Evolutionary conservation across 2,329 filamentous ascomycete genomes (phyloP).

Genomic region (Ustulina deusta): DNA sequence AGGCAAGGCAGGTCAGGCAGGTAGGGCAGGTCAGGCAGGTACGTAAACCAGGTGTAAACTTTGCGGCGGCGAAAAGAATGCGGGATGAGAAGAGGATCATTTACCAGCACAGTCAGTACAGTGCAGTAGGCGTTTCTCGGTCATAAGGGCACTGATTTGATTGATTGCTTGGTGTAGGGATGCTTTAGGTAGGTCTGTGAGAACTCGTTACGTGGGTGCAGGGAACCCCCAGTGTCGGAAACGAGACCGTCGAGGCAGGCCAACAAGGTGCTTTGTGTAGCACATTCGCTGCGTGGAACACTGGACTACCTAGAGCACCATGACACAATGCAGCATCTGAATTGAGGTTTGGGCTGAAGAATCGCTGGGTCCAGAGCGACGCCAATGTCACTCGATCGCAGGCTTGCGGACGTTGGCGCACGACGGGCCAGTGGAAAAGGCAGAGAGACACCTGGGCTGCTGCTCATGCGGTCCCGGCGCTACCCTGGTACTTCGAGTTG

Average conservation of each 20-base stretch:
- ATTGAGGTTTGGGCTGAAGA: slow-evolving; percentile 34
- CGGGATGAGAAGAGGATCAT: slow-evolving; percentile 15
- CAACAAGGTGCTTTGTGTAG: slow-evolving; percentile 27
- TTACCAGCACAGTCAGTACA: slow-evolving; percentile 20
- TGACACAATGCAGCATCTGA: slow-evolving; percentile 35
- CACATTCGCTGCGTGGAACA: slow-evolving; percentile 26
- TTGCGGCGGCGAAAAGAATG: slow-evolving; percentile 25
- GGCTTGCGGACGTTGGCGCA: slow-evolving; percentile 34
- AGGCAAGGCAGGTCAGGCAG: slow-evolving; percentile 8
- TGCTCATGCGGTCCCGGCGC: slow-evolving; percentile 13
- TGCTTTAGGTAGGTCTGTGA: slow-evolving; percentile 30
- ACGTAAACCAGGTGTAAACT: no score
- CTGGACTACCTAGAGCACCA: slow-evolving; percentile 39
- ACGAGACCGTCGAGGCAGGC: slow-evolving; percentile 30
- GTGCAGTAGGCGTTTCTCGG: slow-evolving; percentile 11
- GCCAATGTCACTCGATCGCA: slow-evolving; percentile 38
- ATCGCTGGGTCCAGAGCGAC: slow-evolving; percentile 37
- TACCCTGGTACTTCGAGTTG: slow-evolving; percentile 3
- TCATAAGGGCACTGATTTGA: slow-evolving; percentile 32
- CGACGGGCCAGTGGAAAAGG: slow-evolving; percentile 26
- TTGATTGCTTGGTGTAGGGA: slow-evolving; percentile 26
- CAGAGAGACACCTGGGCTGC: background rate
- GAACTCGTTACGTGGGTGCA: slow-evolving; percentile 34
- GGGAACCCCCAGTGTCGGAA: slow-evolving; percentile 32
- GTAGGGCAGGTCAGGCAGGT: slow-evolving; percentile 2